phyloP scores from a whole-genome alignment of 139 green algal species.

The Yamagishiella unicocca region DNA sequence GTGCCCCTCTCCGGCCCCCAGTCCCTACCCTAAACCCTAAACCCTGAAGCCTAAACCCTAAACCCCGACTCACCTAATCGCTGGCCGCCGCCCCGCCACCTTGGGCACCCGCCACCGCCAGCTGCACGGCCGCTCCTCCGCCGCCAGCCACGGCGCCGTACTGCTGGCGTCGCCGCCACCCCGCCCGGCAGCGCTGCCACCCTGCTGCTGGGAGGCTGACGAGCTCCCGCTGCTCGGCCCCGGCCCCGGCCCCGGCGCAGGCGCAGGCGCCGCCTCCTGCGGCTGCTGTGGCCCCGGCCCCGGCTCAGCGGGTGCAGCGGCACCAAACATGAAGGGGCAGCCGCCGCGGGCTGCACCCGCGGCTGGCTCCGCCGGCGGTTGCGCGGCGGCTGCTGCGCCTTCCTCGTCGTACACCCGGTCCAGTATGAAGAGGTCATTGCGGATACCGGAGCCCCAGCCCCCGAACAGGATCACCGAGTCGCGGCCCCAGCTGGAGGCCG shows the following conservation, averaged over 20 bases:
- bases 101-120: constrained; percentile 34
- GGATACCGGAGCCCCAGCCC: constrained; percentile 54
- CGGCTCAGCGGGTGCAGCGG: neutral
- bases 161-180: neutral
- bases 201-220: neutral
- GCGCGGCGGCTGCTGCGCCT: neutral
- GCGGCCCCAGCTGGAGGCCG: constrained; percentile 38
- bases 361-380: neutral
- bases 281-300: neutral
- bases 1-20: too few species aligned
- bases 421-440: constrained; percentile 41
- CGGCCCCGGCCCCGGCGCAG: neutral
- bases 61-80: constrained; percentile 13
- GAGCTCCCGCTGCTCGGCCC: neutral
- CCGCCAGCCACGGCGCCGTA: neutral
- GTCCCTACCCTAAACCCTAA: too few species aligned
- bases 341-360: too few species aligned
- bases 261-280: neutral
- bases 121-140: neutral
- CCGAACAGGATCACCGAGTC: constrained; percentile 54
- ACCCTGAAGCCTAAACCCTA: too few species aligned
- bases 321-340: too few species aligned
- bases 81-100: constrained; percentile 20
- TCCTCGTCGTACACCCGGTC: neutral
- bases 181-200: neutral